Evolutionary conservation across 495 filamentous ascomycete genomes (phyloP).

Genomic region (Xylaria nigripes): DNA sequence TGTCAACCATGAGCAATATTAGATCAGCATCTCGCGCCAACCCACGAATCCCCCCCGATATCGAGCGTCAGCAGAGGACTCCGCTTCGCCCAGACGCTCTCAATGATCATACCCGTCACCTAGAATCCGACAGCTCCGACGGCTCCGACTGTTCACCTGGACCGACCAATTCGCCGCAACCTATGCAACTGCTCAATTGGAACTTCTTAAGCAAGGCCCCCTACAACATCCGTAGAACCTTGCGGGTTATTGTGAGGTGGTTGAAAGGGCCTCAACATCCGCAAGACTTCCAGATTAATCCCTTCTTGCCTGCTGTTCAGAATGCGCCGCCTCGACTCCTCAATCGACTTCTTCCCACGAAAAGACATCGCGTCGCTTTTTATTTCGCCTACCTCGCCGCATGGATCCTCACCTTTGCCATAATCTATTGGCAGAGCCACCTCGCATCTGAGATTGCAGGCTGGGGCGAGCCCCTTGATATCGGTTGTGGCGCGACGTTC

Average conservation of each 20-base stretch:
- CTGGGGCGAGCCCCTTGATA: constrained; percentile 55
- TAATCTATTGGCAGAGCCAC: constrained; percentile 57
- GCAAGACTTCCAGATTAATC: constrained; percentile 54
- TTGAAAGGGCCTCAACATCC: constrained; percentile 62
- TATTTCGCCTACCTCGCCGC: constrained; percentile 53
- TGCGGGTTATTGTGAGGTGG: constrained; percentile 49
- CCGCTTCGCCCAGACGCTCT: constrained; percentile 20
- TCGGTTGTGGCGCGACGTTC: constrained; percentile 57
- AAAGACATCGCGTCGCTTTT: constrained; percentile 49
- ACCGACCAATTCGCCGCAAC: constrained; percentile 28
- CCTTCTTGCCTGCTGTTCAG: constrained; percentile 61
- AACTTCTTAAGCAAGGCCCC: constrained; percentile 41
- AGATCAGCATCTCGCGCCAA: constrained; percentile 12
- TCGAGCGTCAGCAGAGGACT: constrained; percentile 21
- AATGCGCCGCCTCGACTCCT: constrained; percentile 57
- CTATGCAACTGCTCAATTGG: constrained; percentile 30
- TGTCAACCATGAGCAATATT: constrained; percentile 21
- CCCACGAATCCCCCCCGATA: constrained; percentile 17
- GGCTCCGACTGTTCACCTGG: constrained; percentile 18
- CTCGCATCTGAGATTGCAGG: constrained; percentile 58
- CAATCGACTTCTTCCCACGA: constrained; percentile 55
- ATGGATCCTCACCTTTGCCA: constrained; percentile 66
- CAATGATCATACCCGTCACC: constrained; percentile 11
- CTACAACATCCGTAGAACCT: constrained; percentile 35
- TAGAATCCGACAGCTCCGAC: constrained; percentile 21